Conservation (phyloP, 2,329 filamentous ascomycete genomes). For the Verticillium nonalfalfae region DNA sequence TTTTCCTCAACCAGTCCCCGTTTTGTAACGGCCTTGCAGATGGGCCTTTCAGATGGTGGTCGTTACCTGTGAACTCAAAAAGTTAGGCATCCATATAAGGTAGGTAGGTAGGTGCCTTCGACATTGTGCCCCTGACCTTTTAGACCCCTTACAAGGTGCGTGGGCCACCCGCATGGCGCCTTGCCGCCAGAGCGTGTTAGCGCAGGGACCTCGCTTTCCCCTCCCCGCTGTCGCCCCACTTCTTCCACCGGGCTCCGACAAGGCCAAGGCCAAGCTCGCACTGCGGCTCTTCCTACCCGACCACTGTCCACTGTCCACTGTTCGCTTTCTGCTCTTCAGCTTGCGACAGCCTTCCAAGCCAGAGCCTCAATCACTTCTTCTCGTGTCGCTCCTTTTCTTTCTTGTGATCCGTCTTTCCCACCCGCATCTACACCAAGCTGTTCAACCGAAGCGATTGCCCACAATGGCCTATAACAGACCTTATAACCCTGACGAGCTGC, state of each 20-base stretch:
- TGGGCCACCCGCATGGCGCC: not conserved
- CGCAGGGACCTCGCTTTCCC: not conserved
- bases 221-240: not conserved
- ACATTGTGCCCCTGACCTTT: too few relatives aligned
- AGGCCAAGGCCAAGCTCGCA: not conserved
- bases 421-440: not conserved
- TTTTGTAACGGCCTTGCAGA: too few relatives aligned
- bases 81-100: too few relatives aligned
- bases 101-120: too few relatives aligned
- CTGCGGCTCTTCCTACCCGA: not conserved
- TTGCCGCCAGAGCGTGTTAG: not conserved
- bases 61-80: too few relatives aligned
- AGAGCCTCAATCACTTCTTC: not conserved
- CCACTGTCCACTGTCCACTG: not conserved
- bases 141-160: too few relatives aligned
- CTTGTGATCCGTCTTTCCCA: not conserved
- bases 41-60: too few relatives aligned
- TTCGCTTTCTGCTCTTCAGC: not conserved
- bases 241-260: not conserved
- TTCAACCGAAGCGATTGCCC: not conserved
- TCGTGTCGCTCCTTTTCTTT: not conserved
- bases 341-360: not conserved
- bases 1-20: too few relatives aligned
- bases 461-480: constrained; percentile 90
- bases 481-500: constrained; percentile 91